phyloP scores from a whole-genome alignment of 1,139 yeast genomes.

The Candida sanyaensis region DNA sequence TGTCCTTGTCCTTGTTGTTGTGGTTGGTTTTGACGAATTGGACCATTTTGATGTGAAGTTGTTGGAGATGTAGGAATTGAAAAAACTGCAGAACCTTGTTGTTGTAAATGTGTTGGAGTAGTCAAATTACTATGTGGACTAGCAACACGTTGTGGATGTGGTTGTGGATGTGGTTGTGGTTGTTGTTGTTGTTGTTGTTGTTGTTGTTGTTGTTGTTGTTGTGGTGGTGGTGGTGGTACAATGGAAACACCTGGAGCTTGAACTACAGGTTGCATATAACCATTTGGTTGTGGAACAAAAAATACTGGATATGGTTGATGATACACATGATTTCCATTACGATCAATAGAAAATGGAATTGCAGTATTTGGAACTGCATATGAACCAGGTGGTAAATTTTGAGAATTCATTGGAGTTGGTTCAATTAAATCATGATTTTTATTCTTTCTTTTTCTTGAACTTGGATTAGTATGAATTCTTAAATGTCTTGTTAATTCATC shows the following conservation, averaged over 20 bases:
- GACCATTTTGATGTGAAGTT: slow-evolving; percentile 8
- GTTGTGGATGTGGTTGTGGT: slow-evolving; percentile 10
- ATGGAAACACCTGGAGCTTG: slow-evolving; percentile 9
- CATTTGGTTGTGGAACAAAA: slow-evolving; percentile 27
- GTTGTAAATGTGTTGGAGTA: slow-evolving; percentile 15
- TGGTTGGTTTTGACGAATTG: slow-evolving; percentile 7
- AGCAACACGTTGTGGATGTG: slow-evolving; percentile 12
- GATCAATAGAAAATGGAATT: slow-evolving; percentile 35
- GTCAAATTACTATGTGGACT: slow-evolving; percentile 10
- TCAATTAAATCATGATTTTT: slow-evolving; percentile 7
- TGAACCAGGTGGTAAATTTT: slow-evolving; percentile 7
- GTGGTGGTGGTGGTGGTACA: slow-evolving; percentile 11
- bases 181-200: not conserved
- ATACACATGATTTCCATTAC: slow-evolving; percentile 37
- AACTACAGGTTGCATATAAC: slow-evolving; percentile 14
- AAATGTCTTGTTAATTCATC: slow-evolving; percentile 92
- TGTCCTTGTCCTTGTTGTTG: slow-evolving; percentile 7
- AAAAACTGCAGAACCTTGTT: slow-evolving; percentile 27
- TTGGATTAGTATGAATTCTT: slow-evolving; percentile 83
- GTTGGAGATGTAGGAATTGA: slow-evolving; percentile 31
- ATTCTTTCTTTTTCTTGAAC: slow-evolving; percentile 52
- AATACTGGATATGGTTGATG: slow-evolving; percentile 40
- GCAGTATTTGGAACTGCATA: slow-evolving; percentile 12
- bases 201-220: slow-evolving; percentile 12
- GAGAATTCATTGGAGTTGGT: slow-evolving; percentile 8